phyloP scores from a whole-genome alignment of 768 basidiomycete species.

The Pilatotrama ljubarskyi region DNA sequence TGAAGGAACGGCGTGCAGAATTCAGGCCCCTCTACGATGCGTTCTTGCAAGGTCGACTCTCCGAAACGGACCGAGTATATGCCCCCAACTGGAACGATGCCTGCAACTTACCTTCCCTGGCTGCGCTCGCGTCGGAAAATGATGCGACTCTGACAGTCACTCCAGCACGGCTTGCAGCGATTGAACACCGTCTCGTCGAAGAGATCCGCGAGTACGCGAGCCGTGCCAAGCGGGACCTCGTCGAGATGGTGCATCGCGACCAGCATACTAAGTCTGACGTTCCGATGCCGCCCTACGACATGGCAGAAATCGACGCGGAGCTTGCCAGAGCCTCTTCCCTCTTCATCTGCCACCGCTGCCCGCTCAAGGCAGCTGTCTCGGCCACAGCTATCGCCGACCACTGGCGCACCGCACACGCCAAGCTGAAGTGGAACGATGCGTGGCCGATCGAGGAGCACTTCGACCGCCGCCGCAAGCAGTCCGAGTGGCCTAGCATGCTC shows the following conservation, averaged over 20 bases:
- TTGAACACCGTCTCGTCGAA: no score
- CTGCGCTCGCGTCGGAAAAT: not conserved
- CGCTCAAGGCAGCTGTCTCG: not conserved
- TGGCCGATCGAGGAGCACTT: not conserved
- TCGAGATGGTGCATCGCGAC: no score
- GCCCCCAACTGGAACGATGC: not conserved
- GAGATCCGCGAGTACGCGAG: no score
- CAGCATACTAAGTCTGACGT: no score
- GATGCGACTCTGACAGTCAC: no score
- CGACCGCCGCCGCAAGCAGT: not conserved
- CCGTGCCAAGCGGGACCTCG: no score
- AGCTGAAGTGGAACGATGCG: not conserved
- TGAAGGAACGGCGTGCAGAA: not conserved
- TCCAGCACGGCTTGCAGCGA: no score
- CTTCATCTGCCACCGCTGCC: not conserved
- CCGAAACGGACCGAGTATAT: not conserved
- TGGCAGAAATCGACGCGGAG: not conserved
- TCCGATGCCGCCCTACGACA: no score
- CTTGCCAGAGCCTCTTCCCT: not conserved
- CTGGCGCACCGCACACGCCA: not conserved
- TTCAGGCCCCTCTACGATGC: not conserved
- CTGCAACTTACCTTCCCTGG: not conserved
- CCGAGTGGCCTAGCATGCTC: not conserved
- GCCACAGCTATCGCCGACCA: not conserved
- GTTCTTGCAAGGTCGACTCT: not conserved